Conservation (phyloP, 176 grass and related monocot genomes). For the Triticum monococcum region DNA sequence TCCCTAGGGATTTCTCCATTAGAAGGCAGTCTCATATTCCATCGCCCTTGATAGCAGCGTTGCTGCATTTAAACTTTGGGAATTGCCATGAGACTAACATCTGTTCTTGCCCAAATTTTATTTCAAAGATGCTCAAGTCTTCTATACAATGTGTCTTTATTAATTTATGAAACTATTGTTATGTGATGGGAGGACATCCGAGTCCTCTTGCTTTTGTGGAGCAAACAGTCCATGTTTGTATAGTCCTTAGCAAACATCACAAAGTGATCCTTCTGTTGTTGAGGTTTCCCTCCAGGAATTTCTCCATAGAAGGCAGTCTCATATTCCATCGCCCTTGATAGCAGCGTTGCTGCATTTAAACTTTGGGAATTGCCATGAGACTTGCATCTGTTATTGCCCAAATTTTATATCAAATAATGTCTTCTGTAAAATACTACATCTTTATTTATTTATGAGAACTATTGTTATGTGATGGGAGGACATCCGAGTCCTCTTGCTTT, state of each 20-base stretch:
- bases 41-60: neutral
- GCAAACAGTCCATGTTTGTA: slow-evolving; percentile 55
- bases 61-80: neutral
- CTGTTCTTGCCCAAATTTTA: too few species aligned
- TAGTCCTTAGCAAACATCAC: slow-evolving; percentile 56
- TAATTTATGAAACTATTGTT: neutral
- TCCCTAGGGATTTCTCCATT: neutral
- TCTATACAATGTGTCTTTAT: too few species aligned
- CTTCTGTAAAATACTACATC: too few species aligned
- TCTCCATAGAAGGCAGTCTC: slow-evolving; percentile 17
- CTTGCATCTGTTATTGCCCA: too few species aligned
- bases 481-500: slow-evolving; percentile 9
- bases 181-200: slow-evolving; percentile 28
- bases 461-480: too few species aligned
- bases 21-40: neutral
- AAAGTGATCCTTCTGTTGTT: slow-evolving; percentile 44
- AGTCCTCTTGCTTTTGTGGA: slow-evolving; percentile 34
- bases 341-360: too few species aligned
- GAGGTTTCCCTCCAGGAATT: slow-evolving; percentile 22
- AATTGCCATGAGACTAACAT: neutral
- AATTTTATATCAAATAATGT: too few species aligned
- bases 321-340: too few species aligned
- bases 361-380: neutral
- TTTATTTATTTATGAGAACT: too few species aligned
- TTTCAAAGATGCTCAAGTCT: neutral